Percentiles rank a stretch among this genome's conserved stretches.
phyloP scores from a whole-genome alignment of 1,284 basidiomycete genomes.

The Bjerkandera adusta region DNA sequence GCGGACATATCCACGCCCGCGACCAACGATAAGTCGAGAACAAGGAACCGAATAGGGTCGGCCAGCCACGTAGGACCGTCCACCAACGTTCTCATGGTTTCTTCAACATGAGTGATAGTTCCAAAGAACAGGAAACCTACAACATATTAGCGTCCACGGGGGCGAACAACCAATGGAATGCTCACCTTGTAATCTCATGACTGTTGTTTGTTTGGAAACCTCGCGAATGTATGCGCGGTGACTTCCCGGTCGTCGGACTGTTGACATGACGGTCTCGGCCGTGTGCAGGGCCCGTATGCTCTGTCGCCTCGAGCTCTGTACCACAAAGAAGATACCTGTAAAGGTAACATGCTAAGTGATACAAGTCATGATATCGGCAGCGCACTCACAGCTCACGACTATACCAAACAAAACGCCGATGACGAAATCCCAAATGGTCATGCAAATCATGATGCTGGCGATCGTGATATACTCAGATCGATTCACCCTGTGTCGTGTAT shows the following conservation, averaged over 20 bases:
- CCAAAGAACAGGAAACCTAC: constrained; percentile 94
- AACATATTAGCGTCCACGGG: background rate
- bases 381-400: constrained; percentile 76
- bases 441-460: constrained; percentile 80
- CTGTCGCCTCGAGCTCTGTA: constrained; percentile 83
- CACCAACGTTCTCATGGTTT: constrained; percentile 73
- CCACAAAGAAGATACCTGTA: constrained; percentile 90
- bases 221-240: constrained; percentile 90
- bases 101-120: constrained; percentile 88
- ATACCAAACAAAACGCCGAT: constrained; percentile 93
- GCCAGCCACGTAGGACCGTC: constrained; percentile 73
- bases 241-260: constrained; percentile 85
- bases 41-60: constrained; percentile 86
- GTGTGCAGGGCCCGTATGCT: constrained; percentile 83
- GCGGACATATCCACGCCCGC: constrained; percentile 93
- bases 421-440: constrained; percentile 95
- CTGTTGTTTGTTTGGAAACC: constrained; percentile 89
- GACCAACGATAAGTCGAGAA: constrained; percentile 85
- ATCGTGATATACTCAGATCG: constrained; percentile 77
- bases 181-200: constrained; percentile 84
- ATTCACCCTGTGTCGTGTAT: constrained; percentile 88
- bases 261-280: constrained; percentile 83
- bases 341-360: background rate
- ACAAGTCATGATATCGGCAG: background rate
- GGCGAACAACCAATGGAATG: background rate